These are phyloP conservation scores for Rhizopus stolonifer DNA, from an alignment of 371 early-diverging fungal genomes.

Conservation along the genomic window DNA sequence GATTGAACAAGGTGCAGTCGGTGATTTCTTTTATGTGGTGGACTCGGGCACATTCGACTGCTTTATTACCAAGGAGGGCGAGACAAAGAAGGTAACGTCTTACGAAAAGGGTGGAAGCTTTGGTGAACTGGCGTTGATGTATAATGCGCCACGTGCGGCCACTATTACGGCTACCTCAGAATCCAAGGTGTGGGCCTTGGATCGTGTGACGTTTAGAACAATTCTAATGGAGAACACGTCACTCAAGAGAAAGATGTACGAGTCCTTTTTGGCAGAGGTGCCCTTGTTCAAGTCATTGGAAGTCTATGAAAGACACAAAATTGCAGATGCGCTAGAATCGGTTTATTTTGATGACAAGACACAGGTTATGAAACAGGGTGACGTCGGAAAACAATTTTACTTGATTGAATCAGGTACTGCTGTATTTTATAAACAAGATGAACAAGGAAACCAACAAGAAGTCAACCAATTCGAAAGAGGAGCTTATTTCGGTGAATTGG, in stretches of 20 bases:
- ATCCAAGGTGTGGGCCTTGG: constrained; percentile 91
- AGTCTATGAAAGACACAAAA: constrained; percentile 91
- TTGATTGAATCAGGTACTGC: constrained; percentile 91
- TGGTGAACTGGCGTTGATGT: constrained; percentile 98
- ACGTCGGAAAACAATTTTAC: constrained; percentile 79
- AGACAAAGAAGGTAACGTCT: constrained; percentile 66
- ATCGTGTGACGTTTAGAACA: constrained; percentile 92
- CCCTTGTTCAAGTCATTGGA: constrained; percentile 81
- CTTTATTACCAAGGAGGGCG: constrained; percentile 53
- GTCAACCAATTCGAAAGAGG: constrained; percentile 78
- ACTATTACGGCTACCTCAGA: constrained; percentile 88
- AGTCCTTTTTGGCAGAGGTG: constrained; percentile 88
- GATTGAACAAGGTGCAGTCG: constrained; percentile 95
- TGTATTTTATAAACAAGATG: constrained; percentile 71
- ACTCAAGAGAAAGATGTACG: constrained; percentile 91
- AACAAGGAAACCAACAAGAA: constrained; percentile 71
- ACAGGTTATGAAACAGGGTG: constrained; percentile 86
- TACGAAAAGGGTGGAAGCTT: constrained; percentile 88
- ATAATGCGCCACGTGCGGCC: constrained; percentile 97
- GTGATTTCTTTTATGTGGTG: constrained; percentile 97
- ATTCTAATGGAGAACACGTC: constrained; percentile 94
- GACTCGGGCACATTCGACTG: constrained; percentile 95
- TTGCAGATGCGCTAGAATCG: constrained; percentile 92
- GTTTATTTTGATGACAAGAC: constrained; percentile 79
- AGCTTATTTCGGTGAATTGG: constrained; percentile 96